Conservation (phyloP, 2,329 filamentous ascomycete genomes). For the Trichoderma oligosporum region DNA sequence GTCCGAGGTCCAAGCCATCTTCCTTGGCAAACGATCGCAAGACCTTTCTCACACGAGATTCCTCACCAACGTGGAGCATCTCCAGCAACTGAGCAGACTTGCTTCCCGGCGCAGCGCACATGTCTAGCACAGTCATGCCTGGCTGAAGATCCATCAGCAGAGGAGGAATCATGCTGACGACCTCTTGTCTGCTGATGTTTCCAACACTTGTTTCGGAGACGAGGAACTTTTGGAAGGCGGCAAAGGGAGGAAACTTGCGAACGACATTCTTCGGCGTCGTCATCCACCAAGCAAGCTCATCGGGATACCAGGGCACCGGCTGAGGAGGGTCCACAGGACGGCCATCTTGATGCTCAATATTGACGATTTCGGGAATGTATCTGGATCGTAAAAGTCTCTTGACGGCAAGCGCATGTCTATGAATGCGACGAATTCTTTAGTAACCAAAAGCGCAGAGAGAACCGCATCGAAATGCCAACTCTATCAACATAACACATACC, state of each 20-base stretch:
- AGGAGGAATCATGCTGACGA: constrained; percentile 98
- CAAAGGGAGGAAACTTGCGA: constrained; percentile 88
- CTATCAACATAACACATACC: constrained; percentile 46
- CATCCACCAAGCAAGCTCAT: constrained; percentile 95
- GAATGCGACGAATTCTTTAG: constrained; percentile 22
- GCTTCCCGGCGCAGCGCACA: constrained; percentile 95
- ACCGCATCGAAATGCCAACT: not conserved
- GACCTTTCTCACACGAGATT: constrained; percentile 73
- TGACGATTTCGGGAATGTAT: constrained; percentile 86
- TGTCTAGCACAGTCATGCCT: constrained; percentile 88
- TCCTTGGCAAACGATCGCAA: constrained; percentile 61
- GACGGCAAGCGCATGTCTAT: constrained; percentile 83
- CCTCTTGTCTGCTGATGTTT: constrained; percentile 95
- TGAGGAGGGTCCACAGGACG: constrained; percentile 75
- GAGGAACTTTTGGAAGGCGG: constrained; percentile 94
- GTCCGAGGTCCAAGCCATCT: constrained; percentile 51
- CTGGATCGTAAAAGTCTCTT: constrained; percentile 81
- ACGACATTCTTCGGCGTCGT: constrained; percentile 96
- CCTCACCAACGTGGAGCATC: constrained; percentile 89
- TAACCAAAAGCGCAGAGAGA: not conserved
- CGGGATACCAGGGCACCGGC: constrained; percentile 87
- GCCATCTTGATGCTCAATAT: constrained; percentile 79
- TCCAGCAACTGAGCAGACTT: constrained; percentile 95
- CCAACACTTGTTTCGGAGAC: constrained; percentile 96
- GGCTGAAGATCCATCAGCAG: constrained; percentile 87